A percentile compares a stretch with the other conserved stretches of the same genome.
Evolutionary conservation across 2,329 filamentous ascomycete genomes (phyloP).

Genomic region (Lasiodiplodia sp.): DNA sequence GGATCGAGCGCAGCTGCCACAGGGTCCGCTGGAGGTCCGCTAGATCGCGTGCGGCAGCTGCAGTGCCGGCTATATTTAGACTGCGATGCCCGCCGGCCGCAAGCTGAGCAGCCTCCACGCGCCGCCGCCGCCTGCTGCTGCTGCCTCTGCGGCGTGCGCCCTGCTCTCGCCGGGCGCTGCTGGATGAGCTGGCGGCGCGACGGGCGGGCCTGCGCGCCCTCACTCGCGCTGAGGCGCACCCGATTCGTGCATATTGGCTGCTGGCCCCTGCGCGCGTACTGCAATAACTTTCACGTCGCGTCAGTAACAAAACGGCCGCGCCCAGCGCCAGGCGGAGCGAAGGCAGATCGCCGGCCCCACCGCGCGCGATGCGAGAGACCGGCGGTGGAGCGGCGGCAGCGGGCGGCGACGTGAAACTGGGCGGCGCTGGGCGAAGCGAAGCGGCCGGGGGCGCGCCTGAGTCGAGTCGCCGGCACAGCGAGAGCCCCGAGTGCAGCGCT

Average conservation of each 20-base stretch:
- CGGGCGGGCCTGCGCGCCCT: slow-evolving; percentile 25
- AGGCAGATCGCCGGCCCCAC: slow-evolving; percentile 26
- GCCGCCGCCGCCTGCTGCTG: slow-evolving; percentile 7
- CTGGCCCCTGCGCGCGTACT: slow-evolving; percentile 27
- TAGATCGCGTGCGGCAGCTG: slow-evolving; percentile 29
- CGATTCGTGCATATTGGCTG: slow-evolving; percentile 28
- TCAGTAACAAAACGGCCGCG: slow-evolving; percentile 27
- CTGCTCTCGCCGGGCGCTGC: slow-evolving; percentile 12
- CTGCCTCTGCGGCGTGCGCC: slow-evolving; percentile 7
- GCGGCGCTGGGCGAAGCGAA: slow-evolving; percentile 25
- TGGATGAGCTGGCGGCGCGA: slow-evolving; percentile 22
- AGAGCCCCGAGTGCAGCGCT: neutral
- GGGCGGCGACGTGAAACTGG: slow-evolving; percentile 25
- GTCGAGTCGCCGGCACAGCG: neutral
- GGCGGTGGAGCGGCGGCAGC: slow-evolving; percentile 26
- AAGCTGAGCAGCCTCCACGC: slow-evolving; percentile 18
- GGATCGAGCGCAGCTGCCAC: slow-evolving; percentile 27
- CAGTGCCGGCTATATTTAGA: slow-evolving; percentile 28
- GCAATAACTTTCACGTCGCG: slow-evolving; percentile 28
- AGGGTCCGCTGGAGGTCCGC: slow-evolving; percentile 25
- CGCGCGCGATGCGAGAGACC: slow-evolving; percentile 26
- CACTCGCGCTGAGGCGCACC: slow-evolving; percentile 21
- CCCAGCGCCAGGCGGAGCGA: slow-evolving; percentile 25
- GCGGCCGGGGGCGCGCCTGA: slow-evolving; percentile 14
- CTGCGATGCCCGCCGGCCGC: slow-evolving; percentile 1